A percentile compares a stretch with the other conserved stretches of the same genome.
Evolutionary conservation across 2,329 filamentous ascomycete species (phyloP).

Genomic region (Xylaria polymorpha): DNA sequence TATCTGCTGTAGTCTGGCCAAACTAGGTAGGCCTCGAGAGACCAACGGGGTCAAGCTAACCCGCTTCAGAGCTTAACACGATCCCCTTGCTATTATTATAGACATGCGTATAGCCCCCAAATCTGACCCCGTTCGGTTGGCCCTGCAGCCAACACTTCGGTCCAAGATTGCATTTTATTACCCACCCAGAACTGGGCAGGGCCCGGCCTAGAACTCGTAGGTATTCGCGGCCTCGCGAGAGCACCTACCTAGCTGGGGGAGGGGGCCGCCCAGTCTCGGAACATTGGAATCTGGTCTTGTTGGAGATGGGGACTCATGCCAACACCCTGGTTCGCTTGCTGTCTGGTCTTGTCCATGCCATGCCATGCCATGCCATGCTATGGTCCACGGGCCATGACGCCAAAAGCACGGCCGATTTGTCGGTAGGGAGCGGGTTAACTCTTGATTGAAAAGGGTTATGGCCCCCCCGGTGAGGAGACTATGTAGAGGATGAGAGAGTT

Average conservation of each 20-base stretch:
- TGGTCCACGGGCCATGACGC: not conserved
- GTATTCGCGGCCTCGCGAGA: not conserved
- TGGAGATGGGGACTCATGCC: conserved; percentile 3
- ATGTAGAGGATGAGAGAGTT: conserved; percentile 19
- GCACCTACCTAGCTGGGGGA: conserved; percentile 3
- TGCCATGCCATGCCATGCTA: not conserved
- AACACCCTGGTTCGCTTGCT: not conserved
- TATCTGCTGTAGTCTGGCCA: not conserved
- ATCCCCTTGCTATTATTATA: conserved; percentile 7
- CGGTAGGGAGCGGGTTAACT: not conserved
- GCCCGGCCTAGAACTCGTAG: conserved; percentile 34
- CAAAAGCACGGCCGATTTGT: conserved; percentile 4
- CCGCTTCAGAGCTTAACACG: conserved; percentile 4
- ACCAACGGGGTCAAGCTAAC: not conserved
- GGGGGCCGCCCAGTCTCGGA: conserved; percentile 5
- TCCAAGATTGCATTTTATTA: conserved; percentile 29
- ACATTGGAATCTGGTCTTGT: conserved; percentile 1
- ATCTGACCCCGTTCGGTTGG: conserved; percentile 20
- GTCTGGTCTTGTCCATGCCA: not conserved
- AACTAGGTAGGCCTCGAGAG: not conserved
- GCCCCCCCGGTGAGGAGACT: conserved; percentile 19
- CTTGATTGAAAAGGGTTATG: conserved; percentile 25
- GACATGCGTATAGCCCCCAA: conserved; percentile 30
- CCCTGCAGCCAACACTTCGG: conserved; percentile 25
- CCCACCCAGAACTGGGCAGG: conserved; percentile 18